These are phyloP conservation scores for Microcyclospora tardicrescens DNA, from an alignment of 2,329 filamentous ascomycete genomes.

Conservation along the genomic window DNA sequence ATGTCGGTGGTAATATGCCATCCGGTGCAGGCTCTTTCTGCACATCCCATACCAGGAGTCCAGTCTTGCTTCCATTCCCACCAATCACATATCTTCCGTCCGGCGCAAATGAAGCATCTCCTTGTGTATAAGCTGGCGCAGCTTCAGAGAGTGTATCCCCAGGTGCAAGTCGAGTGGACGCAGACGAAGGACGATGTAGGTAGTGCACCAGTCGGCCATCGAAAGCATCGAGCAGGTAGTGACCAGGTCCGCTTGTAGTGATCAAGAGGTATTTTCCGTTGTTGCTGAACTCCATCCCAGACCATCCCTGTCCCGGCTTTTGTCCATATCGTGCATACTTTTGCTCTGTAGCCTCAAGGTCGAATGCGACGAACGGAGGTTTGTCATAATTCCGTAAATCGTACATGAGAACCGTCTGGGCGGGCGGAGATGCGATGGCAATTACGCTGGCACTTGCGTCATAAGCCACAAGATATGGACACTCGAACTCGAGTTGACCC, in stretches of 20 bases:
- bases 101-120: slow-evolving; percentile 78
- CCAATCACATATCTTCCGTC: slow-evolving; percentile 83
- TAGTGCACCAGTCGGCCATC: slow-evolving; percentile 50
- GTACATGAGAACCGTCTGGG: slow-evolving; percentile 74
- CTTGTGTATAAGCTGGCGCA: slow-evolving; percentile 29
- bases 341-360: slow-evolving; percentile 55
- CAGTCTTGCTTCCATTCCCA: slow-evolving; percentile 51
- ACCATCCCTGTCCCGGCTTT: slow-evolving; percentile 53
- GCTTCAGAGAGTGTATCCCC: slow-evolving; percentile 28
- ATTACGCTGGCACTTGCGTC: slow-evolving; percentile 89
- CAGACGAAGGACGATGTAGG: slow-evolving; percentile 18
- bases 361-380: slow-evolving; percentile 74
- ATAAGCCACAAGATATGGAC: slow-evolving; percentile 73
- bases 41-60: slow-evolving; percentile 79
- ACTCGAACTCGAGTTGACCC: slow-evolving; percentile 67
- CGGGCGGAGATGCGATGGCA: slow-evolving; percentile 70
- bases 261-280: slow-evolving; percentile 80
- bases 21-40: slow-evolving; percentile 44
- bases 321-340: slow-evolving; percentile 39
- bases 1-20: slow-evolving; percentile 48
- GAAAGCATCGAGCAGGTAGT: slow-evolving; percentile 91
- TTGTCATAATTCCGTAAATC: slow-evolving; percentile 91
- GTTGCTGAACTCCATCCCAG: slow-evolving; percentile 87
- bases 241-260: slow-evolving; percentile 69
- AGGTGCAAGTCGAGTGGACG: slow-evolving; percentile 22